Conservation (phyloP, 495 filamentous ascomycete species). For the Entonaema liquescens region DNA sequence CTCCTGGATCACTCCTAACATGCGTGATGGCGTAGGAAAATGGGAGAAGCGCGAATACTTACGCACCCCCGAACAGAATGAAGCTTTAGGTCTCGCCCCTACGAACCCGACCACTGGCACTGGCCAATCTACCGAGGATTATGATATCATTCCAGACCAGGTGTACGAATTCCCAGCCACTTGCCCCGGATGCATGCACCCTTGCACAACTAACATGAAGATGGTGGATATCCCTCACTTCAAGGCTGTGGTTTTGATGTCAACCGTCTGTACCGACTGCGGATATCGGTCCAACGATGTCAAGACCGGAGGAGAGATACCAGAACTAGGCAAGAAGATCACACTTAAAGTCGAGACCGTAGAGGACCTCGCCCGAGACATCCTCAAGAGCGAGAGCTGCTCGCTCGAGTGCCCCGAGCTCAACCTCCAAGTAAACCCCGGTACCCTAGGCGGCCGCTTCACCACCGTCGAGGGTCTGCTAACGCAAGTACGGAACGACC, state of each 20-base stretch:
- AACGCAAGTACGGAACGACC: conserved; percentile 90
- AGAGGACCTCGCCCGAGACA: conserved; percentile 88
- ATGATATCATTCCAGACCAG: conserved; percentile 86
- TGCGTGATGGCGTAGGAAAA: conserved; percentile 76
- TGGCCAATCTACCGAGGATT: conserved; percentile 59
- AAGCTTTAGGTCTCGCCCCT: conserved; percentile 71
- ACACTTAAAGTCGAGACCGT: conserved; percentile 74
- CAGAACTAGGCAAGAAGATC: conserved; percentile 84
- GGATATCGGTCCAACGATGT: conserved; percentile 96
- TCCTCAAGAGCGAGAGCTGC: conserved; percentile 95
- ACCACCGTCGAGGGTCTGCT: conserved; percentile 95
- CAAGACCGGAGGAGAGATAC: conserved; percentile 93
- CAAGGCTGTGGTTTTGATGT: conserved; percentile 92
- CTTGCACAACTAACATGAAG: conserved; percentile 89
- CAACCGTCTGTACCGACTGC: conserved; percentile 85
- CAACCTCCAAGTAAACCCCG: conserved; percentile 81
- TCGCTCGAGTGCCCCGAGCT: conserved; percentile 85
- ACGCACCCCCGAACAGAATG: conserved; percentile 85
- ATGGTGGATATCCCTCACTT: conserved; percentile 97
- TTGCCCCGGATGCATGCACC: conserved; percentile 88
- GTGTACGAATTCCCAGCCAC: conserved; percentile 89
- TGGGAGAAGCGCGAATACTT: conserved; percentile 83
- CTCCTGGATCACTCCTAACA: conserved; percentile 92
- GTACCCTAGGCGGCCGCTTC: conserved; percentile 95
- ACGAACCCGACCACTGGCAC: conserved; percentile 39